Base-by-base conservation (phyloP, 257 asterid species). In the Gynochthodes officinalis region DNA sequence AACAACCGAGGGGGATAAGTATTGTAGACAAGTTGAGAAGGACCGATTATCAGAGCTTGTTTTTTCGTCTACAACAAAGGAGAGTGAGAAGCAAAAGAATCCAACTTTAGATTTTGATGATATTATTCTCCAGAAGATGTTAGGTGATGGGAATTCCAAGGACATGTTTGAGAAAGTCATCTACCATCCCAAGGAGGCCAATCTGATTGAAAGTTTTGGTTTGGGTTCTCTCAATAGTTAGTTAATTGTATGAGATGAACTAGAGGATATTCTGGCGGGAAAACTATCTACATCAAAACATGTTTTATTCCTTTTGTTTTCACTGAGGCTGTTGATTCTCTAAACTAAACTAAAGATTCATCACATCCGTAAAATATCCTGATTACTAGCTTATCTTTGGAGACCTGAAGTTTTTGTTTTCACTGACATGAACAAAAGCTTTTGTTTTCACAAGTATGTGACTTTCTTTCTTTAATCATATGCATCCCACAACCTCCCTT, bases 11-110 rank as follows among this genome's bases (percentile, higher is more conserved):
- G 69, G 76, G 37, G 77, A 70, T 33, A 88, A 89, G 64, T 89
- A 73, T 14, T 79, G 40, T 19, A 67, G 80, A 60, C 90, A 89
- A 77, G 76, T 78, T 0, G 77, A 76, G 57, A 91, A 91, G 28
- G 88, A 86, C 40, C 75, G 84, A 6, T 64, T 86, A 4, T 85
- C 95, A 1, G 82, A 88, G 67, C 75, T 88, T 43, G 76, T 94
- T 7, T 89, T 94, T 72, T 74, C 81, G 63, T 49, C 80, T 27
- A 46, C 30, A 18, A 77, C 69, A 2, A 77, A 50, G 6, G 78
- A 66, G 0, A 5, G 64, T 39, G 5, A 53, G 32, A 59, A 69
- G 65, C 1, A 30, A 2, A 42, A 61, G 28, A 33, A 23, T 28
- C 65, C 79, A 2, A 11, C 59, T 21, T 30, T 21, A 21, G 82